Evolutionary conservation across 164 flowering plant genomes (phyloP).

Genomic region (Umbilicus rupestris): DNA sequence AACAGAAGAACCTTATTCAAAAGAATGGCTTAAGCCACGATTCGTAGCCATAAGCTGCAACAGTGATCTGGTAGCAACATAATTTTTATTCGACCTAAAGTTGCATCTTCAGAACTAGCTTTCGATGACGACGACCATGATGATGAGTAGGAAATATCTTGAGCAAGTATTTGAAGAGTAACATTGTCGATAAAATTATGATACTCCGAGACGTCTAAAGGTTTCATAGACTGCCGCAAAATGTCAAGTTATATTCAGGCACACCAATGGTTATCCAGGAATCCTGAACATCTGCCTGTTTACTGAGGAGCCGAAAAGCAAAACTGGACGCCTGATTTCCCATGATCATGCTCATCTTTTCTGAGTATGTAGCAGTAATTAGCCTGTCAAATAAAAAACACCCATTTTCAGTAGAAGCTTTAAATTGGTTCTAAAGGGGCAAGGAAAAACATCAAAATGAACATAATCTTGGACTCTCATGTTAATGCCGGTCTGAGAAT

Average conservation of each 20-base stretch:
- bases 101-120: too few species aligned
- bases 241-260: background rate
- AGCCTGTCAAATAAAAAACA: conserved; percentile 32
- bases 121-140: too few species aligned
- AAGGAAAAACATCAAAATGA: background rate
- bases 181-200: background rate
- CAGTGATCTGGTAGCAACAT: too few species aligned
- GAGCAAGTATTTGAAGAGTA: background rate
- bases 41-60: too few species aligned
- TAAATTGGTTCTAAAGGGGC: background rate
- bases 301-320: conserved; percentile 65
- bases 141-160: background rate
- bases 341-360: conserved; percentile 56
- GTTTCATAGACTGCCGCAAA: background rate
- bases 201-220: background rate
- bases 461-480: background rate
- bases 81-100: too few species aligned
- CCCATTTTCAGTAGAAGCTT: background rate
- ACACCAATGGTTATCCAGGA: background rate
- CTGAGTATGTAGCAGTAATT: conserved; percentile 77
- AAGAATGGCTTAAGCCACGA: too few species aligned
- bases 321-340: conserved; percentile 73
- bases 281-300: background rate
- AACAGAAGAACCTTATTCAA: too few species aligned
- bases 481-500: background rate